Percentiles rank a stretch among this genome's conserved stretches.
Evolutionary conservation across 345 rosid genomes (phyloP).

Genomic region (Heritiera fomes): DNA sequence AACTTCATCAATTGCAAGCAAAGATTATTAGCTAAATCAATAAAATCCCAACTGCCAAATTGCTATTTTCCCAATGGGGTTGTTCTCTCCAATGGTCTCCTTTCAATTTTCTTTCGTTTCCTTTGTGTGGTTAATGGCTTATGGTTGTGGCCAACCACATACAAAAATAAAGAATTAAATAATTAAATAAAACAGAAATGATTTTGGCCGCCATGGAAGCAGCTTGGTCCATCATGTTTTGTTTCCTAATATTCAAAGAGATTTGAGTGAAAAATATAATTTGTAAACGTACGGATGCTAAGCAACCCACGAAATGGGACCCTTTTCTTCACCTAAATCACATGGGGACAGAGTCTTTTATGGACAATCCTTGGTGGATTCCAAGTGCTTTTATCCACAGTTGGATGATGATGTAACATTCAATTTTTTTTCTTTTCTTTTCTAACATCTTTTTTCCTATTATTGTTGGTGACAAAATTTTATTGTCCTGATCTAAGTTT

Average conservation of each 20-base stretch:
- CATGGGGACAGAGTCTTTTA: slow-evolving; percentile 17
- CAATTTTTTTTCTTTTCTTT: background rate
- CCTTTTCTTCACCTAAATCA: slow-evolving; percentile 15
- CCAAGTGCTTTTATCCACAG: slow-evolving; percentile 34
- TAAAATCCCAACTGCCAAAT: background rate
- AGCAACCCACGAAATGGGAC: background rate
- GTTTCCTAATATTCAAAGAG: background rate
- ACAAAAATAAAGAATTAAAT: background rate
- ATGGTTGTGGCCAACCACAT: background rate
- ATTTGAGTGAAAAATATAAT: background rate
- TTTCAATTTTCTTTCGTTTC: background rate
- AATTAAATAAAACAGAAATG: background rate
- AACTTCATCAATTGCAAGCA: background rate
- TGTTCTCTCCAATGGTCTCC: background rate
- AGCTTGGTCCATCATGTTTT: background rate
- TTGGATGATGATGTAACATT: slow-evolving; percentile 14
- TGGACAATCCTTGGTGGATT: slow-evolving; percentile 29
- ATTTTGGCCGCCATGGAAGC: slow-evolving; percentile 11
- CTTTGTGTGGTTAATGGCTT: background rate
- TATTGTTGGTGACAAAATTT: too few species aligned
- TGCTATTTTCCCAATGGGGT: background rate
- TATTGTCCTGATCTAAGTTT: background rate
- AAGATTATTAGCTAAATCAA: background rate
- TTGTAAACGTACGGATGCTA: slow-evolving; percentile 29
- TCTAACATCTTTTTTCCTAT: background rate